Evolutionary conservation across 495 filamentous ascomycete species (phyloP).

Genomic region (Cryomyces minteri): DNA sequence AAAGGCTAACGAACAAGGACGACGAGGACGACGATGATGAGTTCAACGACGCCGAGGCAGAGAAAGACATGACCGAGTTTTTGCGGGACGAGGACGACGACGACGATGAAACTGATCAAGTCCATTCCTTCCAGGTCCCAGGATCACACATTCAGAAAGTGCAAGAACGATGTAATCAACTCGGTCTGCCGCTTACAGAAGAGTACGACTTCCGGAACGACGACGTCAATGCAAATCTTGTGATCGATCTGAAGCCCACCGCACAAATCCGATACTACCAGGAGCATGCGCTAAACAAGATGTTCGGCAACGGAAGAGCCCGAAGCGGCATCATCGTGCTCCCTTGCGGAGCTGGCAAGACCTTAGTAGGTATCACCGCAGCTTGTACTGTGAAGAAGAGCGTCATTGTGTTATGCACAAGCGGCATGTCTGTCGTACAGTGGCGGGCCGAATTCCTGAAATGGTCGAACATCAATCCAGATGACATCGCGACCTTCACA

Average conservation of each 20-base stretch:
- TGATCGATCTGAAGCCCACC: conserved; percentile 76
- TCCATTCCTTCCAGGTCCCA: conserved; percentile 88
- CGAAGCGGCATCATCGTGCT: conserved; percentile 96
- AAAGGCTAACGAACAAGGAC: conserved; percentile 16
- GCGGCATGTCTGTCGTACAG: conserved; percentile 93
- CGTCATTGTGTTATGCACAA: conserved; percentile 86
- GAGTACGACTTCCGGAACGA: conserved; percentile 99
- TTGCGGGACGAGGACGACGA: conserved; percentile 60
- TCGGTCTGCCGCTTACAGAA: conserved; percentile 75
- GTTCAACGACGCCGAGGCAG: conserved; percentile 7
- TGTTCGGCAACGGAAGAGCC: conserved; percentile 96
- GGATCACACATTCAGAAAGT: conserved; percentile 62
- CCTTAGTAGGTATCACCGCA: conserved; percentile 88
- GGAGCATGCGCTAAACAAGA: conserved; percentile 92
- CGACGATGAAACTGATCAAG: conserved; percentile 71
- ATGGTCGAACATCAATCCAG: conserved; percentile 92
- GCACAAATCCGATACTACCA: conserved; percentile 84
- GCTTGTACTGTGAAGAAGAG: conserved; percentile 96
- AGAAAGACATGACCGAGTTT: conserved; percentile 32
- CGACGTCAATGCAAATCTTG: conserved; percentile 66
- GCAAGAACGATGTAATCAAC: conserved; percentile 73
- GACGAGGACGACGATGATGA: conserved; percentile 30
- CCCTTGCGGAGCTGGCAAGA: conserved; percentile 95
- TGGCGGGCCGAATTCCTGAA: conserved; percentile 93
- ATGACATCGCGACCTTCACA: conserved; percentile 88